phyloP scores from a whole-genome alignment of 169 alveolate species.

The Plasmodium blacklocki region DNA sequence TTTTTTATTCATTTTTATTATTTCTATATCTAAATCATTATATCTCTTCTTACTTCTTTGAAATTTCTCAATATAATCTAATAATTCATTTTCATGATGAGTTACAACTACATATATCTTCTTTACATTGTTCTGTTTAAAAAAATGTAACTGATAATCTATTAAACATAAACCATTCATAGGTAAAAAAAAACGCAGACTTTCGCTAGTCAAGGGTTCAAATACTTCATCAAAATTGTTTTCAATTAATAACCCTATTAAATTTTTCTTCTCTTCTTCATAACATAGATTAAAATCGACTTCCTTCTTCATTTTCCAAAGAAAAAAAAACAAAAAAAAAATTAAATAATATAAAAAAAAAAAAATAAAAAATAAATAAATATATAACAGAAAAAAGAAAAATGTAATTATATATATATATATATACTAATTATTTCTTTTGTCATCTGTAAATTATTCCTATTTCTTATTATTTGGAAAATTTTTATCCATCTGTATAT shows the following conservation, averaged over 20 bases:
- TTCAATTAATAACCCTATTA: slow-evolving; percentile 59
- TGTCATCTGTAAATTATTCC: too few relatives aligned
- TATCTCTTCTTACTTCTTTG: slow-evolving; percentile 65
- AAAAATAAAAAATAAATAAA: not conserved
- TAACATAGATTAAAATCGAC: slow-evolving; percentile 39
- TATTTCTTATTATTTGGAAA: too few relatives aligned
- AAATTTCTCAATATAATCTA: slow-evolving; percentile 45
- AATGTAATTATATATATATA: not conserved
- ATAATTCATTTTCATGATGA: slow-evolving; percentile 68
- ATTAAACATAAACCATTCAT: slow-evolving; percentile 55
- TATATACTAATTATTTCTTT: too few relatives aligned
- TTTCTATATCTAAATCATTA: slow-evolving; percentile 63
- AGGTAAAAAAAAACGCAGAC: slow-evolving; percentile 58
- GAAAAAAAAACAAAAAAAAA: not conserved
- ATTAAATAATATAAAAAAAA: not conserved
- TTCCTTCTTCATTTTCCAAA: slow-evolving; percentile 50
- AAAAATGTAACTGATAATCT: slow-evolving; percentile 68
- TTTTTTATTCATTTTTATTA: slow-evolving; percentile 57
- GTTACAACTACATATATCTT: slow-evolving; percentile 66
- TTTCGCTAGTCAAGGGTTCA: slow-evolving; percentile 69
- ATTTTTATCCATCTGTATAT: too few relatives aligned
- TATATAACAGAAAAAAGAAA: too few relatives aligned
- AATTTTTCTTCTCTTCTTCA: slow-evolving; percentile 56
- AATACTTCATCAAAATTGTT: slow-evolving; percentile 69
- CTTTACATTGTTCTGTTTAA: slow-evolving; percentile 42